Conservation (phyloP, 495 filamentous ascomycete species). For the Aspergillus ostianus region DNA sequence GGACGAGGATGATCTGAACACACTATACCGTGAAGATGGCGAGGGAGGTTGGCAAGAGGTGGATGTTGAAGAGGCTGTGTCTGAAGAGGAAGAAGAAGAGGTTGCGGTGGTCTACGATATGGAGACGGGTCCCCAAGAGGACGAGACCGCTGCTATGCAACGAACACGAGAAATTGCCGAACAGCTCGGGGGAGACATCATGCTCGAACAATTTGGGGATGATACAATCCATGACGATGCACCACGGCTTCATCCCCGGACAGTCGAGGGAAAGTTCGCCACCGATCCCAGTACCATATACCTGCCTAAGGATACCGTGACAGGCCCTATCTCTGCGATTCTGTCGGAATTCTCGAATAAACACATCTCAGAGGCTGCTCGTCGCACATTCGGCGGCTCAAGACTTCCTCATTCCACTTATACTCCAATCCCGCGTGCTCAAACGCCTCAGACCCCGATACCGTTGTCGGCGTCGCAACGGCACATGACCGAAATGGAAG, state of each 20-base stretch:
- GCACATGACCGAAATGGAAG: slow-evolving; percentile 79
- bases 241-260: slow-evolving; percentile 60
- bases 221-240: slow-evolving; percentile 48
- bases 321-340: slow-evolving; percentile 64
- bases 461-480: slow-evolving; percentile 66
- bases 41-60: slow-evolving; percentile 62
- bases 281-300: slow-evolving; percentile 69
- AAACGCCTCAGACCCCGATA: slow-evolving; percentile 64
- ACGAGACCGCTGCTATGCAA: slow-evolving; percentile 34
- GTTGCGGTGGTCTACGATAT: slow-evolving; percentile 40
- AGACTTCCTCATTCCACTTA: slow-evolving; percentile 70
- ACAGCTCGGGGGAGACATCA: slow-evolving; percentile 47
- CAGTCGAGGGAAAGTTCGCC: slow-evolving; percentile 58
- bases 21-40: slow-evolving; percentile 55
- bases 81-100: slow-evolving; percentile 15
- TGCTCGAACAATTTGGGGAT: slow-evolving; percentile 46
- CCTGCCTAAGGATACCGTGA: slow-evolving; percentile 63
- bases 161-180: slow-evolving; percentile 46
- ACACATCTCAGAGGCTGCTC: slow-evolving; percentile 69
- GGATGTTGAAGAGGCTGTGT: slow-evolving; percentile 32
- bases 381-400: slow-evolving; percentile 68
- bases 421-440: slow-evolving; percentile 48
- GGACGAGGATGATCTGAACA: slow-evolving; percentile 35
- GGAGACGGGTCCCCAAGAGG: slow-evolving; percentile 28
- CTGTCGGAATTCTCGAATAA: slow-evolving; percentile 64